These are phyloP conservation scores for Neurospora sp. DNA, from an alignment of 495 filamentous ascomycete species.

Conservation along the genomic window DNA sequence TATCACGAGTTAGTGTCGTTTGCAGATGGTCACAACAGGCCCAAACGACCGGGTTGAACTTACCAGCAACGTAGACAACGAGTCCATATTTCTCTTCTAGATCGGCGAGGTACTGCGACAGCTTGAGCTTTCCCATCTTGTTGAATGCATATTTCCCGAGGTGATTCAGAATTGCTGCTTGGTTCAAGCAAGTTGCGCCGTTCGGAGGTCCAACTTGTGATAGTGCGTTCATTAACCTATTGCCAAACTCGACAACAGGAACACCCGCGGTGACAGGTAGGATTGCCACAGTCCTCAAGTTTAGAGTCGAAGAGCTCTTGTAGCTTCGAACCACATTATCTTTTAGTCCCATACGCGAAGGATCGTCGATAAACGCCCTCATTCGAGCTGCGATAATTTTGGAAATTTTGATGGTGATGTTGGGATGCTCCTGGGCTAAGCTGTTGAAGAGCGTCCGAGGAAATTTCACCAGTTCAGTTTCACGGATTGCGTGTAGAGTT, in stretches of 20 bases:
- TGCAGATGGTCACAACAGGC: neutral
- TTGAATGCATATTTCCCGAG: slow-evolving; percentile 92
- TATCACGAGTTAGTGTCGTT: slow-evolving; percentile 23
- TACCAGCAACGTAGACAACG: slow-evolving; percentile 88
- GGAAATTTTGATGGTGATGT: slow-evolving; percentile 97
- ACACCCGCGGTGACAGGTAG: slow-evolving; percentile 85
- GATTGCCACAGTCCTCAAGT: slow-evolving; percentile 86
- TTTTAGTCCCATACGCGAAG: slow-evolving; percentile 34
- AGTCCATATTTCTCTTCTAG: slow-evolving; percentile 95
- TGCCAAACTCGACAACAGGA: slow-evolving; percentile 90
- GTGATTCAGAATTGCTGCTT: slow-evolving; percentile 87
- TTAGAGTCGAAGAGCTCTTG: slow-evolving; percentile 73
- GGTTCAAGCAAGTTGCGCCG: slow-evolving; percentile 86
- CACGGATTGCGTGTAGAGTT: slow-evolving; percentile 89
- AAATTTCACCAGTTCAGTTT: slow-evolving; percentile 92
- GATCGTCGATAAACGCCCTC: slow-evolving; percentile 77
- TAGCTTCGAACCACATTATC: slow-evolving; percentile 45
- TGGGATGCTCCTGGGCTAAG: slow-evolving; percentile 89
- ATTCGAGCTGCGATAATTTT: slow-evolving; percentile 96
- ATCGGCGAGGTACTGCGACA: slow-evolving; percentile 93
- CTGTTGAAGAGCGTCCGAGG: slow-evolving; percentile 96
- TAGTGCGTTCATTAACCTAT: slow-evolving; percentile 75
- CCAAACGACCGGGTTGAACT: slow-evolving; percentile 16
- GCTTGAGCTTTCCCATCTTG: slow-evolving; percentile 91
- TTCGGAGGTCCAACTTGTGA: slow-evolving; percentile 79